phyloP scores from a whole-genome alignment of 2,329 filamentous ascomycete genomes.

The Fusarium sp. region DNA sequence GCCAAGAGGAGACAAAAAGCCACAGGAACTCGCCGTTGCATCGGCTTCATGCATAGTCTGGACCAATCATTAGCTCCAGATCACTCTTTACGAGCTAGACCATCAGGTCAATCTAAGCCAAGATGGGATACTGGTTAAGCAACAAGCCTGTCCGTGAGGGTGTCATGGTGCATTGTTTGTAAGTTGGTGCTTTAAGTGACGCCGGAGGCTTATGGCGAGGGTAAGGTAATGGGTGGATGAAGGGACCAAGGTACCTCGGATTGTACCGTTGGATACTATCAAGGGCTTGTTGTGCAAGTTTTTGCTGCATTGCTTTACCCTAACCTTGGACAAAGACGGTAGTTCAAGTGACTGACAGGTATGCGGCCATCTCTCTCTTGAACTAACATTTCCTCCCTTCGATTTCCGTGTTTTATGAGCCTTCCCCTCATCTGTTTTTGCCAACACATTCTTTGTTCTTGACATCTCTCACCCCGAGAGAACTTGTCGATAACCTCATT shows the following conservation, averaged over 20 bases:
- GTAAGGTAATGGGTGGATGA: constrained; percentile 8
- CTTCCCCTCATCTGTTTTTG: constrained; percentile 7
- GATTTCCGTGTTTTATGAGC: constrained; percentile 1
- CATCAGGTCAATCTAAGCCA: constrained; percentile 17
- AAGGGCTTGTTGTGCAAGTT: background rate
- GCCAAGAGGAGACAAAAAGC: constrained; percentile 24
- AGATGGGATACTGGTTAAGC: constrained; percentile 19
- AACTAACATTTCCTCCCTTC: background rate
- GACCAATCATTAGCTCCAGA: constrained; percentile 6
- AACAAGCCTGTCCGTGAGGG: constrained; percentile 19
- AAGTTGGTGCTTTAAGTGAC: constrained; percentile 23
- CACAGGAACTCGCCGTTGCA: constrained; percentile 34
- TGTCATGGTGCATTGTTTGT: constrained; percentile 29
- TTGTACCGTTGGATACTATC: constrained; percentile 17
- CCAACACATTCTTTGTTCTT: background rate
- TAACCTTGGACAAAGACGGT: constrained; percentile 5
- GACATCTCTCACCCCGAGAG: background rate
- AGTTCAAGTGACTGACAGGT: background rate
- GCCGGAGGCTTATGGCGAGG: constrained; percentile 33
- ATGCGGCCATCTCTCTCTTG: constrained; percentile 10
- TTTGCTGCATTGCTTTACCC: background rate
- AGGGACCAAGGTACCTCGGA: constrained; percentile 1
- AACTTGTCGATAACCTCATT: background rate
- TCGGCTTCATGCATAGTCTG: constrained; percentile 2
- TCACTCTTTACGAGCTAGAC: constrained; percentile 2